A percentile compares a stretch with the other conserved stretches of the same genome.
Conservation (phyloP, 2,329 filamentous ascomycete species). For the Fusarium sp. region DNA sequence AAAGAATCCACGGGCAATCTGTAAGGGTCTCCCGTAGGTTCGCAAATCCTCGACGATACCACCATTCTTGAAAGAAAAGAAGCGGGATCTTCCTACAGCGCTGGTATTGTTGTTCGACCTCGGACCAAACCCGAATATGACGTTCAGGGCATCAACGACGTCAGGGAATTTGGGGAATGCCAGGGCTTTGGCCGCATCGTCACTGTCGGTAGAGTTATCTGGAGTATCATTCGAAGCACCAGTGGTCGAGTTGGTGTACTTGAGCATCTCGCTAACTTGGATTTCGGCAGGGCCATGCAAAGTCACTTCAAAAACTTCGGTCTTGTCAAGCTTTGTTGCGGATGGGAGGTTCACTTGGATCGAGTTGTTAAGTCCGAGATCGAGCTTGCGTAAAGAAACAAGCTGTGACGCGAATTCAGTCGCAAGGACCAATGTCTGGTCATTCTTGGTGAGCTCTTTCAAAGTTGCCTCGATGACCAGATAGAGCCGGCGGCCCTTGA, state of each 20-base stretch:
- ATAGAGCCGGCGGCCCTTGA: constrained; percentile 59
- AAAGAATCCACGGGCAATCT: constrained; percentile 65
- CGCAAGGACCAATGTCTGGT: constrained; percentile 51
- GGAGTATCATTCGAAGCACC: constrained; percentile 51
- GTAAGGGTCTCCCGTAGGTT: constrained; percentile 48
- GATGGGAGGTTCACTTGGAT: constrained; percentile 52
- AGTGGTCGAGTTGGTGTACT: constrained; percentile 58
- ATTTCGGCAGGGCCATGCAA: constrained; percentile 56
- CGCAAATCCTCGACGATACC: constrained; percentile 46
- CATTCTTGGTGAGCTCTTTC: constrained; percentile 48
- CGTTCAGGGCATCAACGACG: constrained; percentile 63
- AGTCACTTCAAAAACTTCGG: constrained; percentile 55
- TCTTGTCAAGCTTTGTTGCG: constrained; percentile 48
- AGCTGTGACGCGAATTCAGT: constrained; percentile 65
- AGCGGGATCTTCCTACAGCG: constrained; percentile 60
- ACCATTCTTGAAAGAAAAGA: constrained; percentile 57
- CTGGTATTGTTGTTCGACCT: constrained; percentile 52
- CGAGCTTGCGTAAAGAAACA: constrained; percentile 54
- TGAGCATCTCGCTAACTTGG: constrained; percentile 55
- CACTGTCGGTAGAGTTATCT: not conserved
- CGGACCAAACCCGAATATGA: constrained; percentile 61
- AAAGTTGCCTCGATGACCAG: constrained; percentile 56
- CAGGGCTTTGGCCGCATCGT: constrained; percentile 24
- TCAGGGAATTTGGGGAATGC: constrained; percentile 63
- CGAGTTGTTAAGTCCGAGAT: constrained; percentile 48